Percentiles rank a stretch among this genome's conserved stretches.
phyloP scores from a whole-genome alignment of 2,329 filamentous ascomycete species.

The Alternaria burnsii region DNA sequence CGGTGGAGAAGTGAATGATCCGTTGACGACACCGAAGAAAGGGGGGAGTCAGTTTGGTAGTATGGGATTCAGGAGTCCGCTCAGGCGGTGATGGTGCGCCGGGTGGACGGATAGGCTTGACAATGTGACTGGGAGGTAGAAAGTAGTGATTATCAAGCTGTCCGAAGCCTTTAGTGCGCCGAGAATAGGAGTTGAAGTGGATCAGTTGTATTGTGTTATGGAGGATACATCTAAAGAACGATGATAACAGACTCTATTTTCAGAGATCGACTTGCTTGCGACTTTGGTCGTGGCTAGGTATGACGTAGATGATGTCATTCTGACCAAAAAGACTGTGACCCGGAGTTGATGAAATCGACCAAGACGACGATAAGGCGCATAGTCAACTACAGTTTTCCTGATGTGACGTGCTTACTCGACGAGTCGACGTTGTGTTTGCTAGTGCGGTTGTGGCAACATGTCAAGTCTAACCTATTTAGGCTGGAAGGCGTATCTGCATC shows the following conservation, averaged over 20 bases:
- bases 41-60: constrained; percentile 49
- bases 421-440: background rate
- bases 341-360: background rate
- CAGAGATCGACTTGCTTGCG: too few relatives aligned
- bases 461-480: constrained; percentile 2
- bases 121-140: too few relatives aligned
- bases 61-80: constrained; percentile 49
- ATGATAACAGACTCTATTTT: too few relatives aligned
- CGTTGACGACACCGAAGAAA: constrained; percentile 62
- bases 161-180: too few relatives aligned
- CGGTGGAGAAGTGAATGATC: constrained; percentile 64
- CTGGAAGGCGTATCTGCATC: background rate
- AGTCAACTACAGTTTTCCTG: background rate
- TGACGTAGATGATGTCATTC: background rate
- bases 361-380: background rate
- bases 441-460: background rate
- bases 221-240: too few relatives aligned
- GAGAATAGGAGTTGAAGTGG: too few relatives aligned
- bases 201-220: rapidly evolving
- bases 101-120: too few relatives aligned
- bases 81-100: constrained; percentile 20
- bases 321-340: background rate
- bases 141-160: too few relatives aligned
- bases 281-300: background rate
- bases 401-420: background rate